Conservation (phyloP, 108 stramenopile genomes). For the Skeletonema tropicum region DNA sequence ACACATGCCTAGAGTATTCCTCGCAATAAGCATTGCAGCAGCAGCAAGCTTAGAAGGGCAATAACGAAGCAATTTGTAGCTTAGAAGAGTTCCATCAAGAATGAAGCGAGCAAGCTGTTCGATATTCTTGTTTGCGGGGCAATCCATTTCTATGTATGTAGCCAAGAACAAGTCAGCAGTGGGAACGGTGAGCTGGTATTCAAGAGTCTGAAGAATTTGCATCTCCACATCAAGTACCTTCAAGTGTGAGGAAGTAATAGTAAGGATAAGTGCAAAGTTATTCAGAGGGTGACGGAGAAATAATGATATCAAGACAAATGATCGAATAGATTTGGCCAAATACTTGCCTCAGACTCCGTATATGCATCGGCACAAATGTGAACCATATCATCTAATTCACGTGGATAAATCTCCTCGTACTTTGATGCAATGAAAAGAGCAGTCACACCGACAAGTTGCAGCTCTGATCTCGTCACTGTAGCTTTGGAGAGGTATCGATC, state of each 20-base stretch:
- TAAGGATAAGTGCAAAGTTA: not conserved
- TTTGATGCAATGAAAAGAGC: slow-evolving; percentile 96
- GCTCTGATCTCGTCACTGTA: slow-evolving; percentile 74
- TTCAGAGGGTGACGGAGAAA: not conserved
- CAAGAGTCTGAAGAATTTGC: slow-evolving; percentile 76
- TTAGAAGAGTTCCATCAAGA: slow-evolving; percentile 89
- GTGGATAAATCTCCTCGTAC: slow-evolving; percentile 99
- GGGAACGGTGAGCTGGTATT: slow-evolving; percentile 87
- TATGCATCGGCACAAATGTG: slow-evolving; percentile 94
- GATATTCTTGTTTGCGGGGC: slow-evolving; percentile 74
- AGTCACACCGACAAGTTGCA: slow-evolving; percentile 98
- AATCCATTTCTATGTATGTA: slow-evolving; percentile 88
- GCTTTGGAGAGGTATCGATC: slow-evolving; percentile 89
- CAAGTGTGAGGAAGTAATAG: not conserved
- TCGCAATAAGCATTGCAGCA: slow-evolving; percentile 86
- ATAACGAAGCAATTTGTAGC: slow-evolving; percentile 81
- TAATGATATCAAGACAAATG: not conserved
- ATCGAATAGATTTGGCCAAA: not conserved
- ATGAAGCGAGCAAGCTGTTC: slow-evolving; percentile 86
- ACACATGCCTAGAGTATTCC: slow-evolving; percentile 67
- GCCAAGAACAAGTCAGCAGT: slow-evolving; percentile 89
- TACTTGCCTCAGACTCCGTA: slow-evolving; percentile 55
- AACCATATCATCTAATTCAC: slow-evolving; percentile 90
- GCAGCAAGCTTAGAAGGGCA: slow-evolving; percentile 89
- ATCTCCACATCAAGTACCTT: slow-evolving; percentile 93